These are phyloP conservation scores for Tuber calosporum DNA, from an alignment of 495 filamentous ascomycete genomes.

Conservation along the genomic window DNA sequence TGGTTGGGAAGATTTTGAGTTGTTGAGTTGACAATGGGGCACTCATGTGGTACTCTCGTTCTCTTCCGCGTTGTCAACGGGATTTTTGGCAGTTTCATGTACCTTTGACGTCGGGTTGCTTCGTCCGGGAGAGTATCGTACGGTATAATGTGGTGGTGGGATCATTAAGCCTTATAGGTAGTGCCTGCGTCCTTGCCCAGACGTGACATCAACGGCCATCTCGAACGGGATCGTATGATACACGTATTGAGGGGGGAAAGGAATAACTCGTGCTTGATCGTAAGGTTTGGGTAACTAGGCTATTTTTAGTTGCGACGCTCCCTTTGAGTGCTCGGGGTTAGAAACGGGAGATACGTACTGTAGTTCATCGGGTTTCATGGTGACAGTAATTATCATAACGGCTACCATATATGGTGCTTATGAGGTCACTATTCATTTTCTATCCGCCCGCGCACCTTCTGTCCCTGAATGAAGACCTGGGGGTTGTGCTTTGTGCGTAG, in stretches of 20 bases:
- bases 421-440: neutral
- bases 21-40: neutral
- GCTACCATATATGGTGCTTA: neutral
- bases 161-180: neutral
- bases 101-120: neutral
- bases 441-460: neutral
- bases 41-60: neutral
- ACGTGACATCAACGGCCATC: neutral
- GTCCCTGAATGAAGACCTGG: neutral
- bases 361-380: neutral
- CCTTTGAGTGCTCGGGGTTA: neutral
- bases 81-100: neutral
- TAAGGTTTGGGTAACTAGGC: neutral
- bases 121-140: neutral
- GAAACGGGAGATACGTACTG: neutral
- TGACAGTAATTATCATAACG: neutral
- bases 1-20: neutral
- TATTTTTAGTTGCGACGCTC: neutral
- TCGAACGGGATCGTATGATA: neutral
- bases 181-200: neutral
- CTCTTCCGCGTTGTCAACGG: neutral
- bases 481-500: neutral
- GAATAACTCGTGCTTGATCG: neutral
- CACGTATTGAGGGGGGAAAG: neutral
- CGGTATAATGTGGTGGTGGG: neutral